These are phyloP conservation scores for Annulohypoxylon maeteangense DNA, from an alignment of 495 filamentous ascomycete species.

Conservation along the genomic window DNA sequence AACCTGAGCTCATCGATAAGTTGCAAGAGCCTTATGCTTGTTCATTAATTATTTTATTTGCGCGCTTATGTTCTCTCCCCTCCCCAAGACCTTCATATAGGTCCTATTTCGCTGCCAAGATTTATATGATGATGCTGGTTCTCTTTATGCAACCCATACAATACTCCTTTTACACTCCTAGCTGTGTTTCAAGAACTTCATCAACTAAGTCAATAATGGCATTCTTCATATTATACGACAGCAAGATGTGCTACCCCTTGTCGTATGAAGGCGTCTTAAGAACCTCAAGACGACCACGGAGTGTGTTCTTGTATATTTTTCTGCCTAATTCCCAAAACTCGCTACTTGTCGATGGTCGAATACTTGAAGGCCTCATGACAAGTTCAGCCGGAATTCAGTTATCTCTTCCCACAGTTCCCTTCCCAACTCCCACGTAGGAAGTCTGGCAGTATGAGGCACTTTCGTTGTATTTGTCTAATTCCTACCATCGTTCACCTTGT, in stretches of 20 bases:
- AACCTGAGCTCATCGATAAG: not conserved
- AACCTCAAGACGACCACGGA: constrained; percentile 18
- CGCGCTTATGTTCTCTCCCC: constrained; percentile 1
- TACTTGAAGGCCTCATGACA: constrained; percentile 32
- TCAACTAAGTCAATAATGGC: constrained; percentile 29
- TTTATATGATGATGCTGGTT: constrained; percentile 7
- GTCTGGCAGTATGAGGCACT: constrained; percentile 32
- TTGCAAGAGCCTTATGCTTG: not conserved
- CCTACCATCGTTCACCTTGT: constrained; percentile 16
- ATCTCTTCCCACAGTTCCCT: constrained; percentile 23
- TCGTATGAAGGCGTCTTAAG: constrained; percentile 25
- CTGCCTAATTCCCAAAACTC: constrained; percentile 7
- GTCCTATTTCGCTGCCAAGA: not conserved
- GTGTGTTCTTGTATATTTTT: constrained; percentile 4
- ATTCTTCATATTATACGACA: constrained; percentile 21
- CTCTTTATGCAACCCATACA: constrained; percentile 15
- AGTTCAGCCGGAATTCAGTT: constrained; percentile 13
- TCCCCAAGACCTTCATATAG: not conserved
- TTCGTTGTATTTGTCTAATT: constrained; percentile 23
- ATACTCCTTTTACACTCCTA: constrained; percentile 32
- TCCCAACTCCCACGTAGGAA: constrained; percentile 19
- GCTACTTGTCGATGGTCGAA: not conserved
- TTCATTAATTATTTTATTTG: not conserved
- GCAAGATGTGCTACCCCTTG: constrained; percentile 4
- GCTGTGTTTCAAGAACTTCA: constrained; percentile 19